A percentile compares a stretch with the other conserved stretches of the same genome.
These are phyloP conservation scores for Penicillium cataractarum DNA, from an alignment of 495 filamentous ascomycete genomes.

Conservation along the genomic window DNA sequence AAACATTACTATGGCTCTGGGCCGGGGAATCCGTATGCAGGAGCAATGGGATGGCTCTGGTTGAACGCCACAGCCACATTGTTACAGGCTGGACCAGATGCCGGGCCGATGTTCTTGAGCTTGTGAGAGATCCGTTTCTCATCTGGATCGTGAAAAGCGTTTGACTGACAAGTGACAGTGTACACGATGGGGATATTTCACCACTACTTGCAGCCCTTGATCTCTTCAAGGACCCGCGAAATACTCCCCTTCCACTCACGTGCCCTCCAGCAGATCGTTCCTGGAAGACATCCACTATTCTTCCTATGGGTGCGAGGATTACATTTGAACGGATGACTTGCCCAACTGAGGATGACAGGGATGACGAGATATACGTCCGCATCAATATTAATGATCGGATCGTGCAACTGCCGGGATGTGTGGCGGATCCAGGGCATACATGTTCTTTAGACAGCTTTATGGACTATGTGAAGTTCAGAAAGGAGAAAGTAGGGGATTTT, in stretches of 20 bases:
- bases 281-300: conserved; percentile 31
- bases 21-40: conserved; percentile 60
- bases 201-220: background rate
- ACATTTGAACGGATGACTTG: conserved; percentile 59
- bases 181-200: background rate
- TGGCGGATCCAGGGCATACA: background rate
- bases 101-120: background rate
- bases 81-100: conserved; percentile 33
- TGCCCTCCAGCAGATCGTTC: background rate
- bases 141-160: background rate
- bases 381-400: conserved; percentile 37
- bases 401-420: background rate
- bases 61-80: conserved; percentile 60
- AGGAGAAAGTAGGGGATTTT: conserved; percentile 33
- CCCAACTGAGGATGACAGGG: conserved; percentile 18
- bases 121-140: background rate
- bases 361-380: conserved; percentile 44
- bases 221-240: background rate
- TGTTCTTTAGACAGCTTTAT: background rate
- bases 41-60: conserved; percentile 64
- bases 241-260: background rate
- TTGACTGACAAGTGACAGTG: background rate
- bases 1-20: conserved; percentile 64
- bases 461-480: conserved; percentile 40
- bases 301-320: conserved; percentile 58